Evolutionary conservation across 2,329 filamentous ascomycete species (phyloP).

Genomic region (Penicillium nordicum): DNA sequence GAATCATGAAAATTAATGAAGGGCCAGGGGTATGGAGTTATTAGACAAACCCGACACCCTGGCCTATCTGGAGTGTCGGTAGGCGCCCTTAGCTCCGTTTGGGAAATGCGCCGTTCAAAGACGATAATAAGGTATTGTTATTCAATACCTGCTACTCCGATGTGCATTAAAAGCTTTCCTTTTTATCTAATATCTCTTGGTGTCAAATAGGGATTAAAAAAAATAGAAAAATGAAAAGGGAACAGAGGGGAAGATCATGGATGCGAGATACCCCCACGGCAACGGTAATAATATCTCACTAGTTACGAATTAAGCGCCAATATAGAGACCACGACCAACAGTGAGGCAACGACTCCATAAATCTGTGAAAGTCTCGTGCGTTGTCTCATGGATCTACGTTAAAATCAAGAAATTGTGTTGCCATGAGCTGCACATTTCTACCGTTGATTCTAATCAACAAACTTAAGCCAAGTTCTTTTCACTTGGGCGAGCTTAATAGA

Average conservation of each 20-base stretch:
- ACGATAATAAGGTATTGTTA: too few species aligned
- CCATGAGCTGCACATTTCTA: background rate
- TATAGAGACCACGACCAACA: background rate
- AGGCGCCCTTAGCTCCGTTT: conserved; percentile 3
- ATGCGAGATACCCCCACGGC: too few species aligned
- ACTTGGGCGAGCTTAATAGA: background rate
- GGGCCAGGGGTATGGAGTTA: background rate
- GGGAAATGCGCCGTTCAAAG: background rate
- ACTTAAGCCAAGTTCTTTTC: too few species aligned
- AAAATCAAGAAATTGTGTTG: background rate
- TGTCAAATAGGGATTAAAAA: too few species aligned
- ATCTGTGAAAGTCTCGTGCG: too few species aligned
- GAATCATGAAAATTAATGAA: background rate
- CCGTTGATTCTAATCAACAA: too few species aligned
- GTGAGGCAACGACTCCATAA: background rate
- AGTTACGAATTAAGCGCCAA: background rate
- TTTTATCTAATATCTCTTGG: fast-evolving
- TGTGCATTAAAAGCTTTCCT: background rate
- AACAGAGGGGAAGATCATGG: too few species aligned
- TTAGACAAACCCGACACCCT: background rate
- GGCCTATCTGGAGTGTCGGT: background rate
- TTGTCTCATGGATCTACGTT: too few species aligned
- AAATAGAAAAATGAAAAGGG: too few species aligned
- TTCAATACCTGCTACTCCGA: background rate
- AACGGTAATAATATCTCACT: background rate